phyloP scores from a whole-genome alignment of 805 yeast genomes.

The Cephaloascus albidus region DNA sequence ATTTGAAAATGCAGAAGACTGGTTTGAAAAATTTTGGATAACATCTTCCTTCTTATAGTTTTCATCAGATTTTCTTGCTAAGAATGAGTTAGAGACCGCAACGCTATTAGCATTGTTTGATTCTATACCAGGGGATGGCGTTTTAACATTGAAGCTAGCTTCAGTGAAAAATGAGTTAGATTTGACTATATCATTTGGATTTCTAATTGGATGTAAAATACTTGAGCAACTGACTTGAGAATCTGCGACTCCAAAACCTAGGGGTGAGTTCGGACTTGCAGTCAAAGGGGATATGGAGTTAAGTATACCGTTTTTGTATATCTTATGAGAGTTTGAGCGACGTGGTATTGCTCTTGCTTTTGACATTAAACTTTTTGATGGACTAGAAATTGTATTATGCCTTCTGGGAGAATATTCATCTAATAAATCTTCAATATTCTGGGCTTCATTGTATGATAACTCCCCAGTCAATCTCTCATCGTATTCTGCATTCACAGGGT shows the following conservation, averaged over 20 bases:
- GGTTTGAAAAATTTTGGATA: no score
- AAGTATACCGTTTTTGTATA: background rate
- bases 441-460: background rate
- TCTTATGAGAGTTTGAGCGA: background rate
- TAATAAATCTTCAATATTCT: background rate
- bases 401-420: no score
- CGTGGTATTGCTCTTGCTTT: background rate
- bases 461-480: background rate
- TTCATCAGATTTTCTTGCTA: background rate
- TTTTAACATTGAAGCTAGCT: background rate
- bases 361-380: background rate
- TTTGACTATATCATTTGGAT: background rate
- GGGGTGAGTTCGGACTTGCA: background rate
- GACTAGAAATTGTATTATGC: background rate
- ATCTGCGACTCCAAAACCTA: background rate
- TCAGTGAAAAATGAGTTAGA: background rate
- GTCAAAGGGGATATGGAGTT: background rate
- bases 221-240: background rate
- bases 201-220: background rate
- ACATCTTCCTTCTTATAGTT: no score
- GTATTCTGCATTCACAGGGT: background rate
- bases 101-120: background rate
- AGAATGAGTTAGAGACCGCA: background rate
- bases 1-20: background rate
- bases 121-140: background rate